Evolutionary conservation across 805 yeast genomes (phyloP).

Genomic region (Priceomyces haplophilus): DNA sequence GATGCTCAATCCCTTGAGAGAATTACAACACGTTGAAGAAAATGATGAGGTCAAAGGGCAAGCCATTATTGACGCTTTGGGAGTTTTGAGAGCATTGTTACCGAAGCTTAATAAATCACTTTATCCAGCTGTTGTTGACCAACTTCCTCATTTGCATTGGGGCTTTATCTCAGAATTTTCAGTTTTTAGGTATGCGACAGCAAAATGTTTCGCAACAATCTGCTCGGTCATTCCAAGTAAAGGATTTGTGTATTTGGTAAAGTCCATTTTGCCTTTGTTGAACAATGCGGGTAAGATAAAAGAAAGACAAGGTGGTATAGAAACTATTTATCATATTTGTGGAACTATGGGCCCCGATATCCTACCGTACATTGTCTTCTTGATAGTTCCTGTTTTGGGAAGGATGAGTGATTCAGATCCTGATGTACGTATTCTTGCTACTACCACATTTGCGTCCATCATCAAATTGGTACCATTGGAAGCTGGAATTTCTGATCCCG

Average conservation of each 20-base stretch:
- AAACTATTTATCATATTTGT: slow-evolving; percentile 82
- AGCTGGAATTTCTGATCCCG: slow-evolving; percentile 95
- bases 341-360: slow-evolving; percentile 83
- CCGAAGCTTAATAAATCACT: slow-evolving; percentile 55
- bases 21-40: slow-evolving; percentile 27
- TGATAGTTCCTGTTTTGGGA: slow-evolving; percentile 94
- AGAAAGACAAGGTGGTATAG: slow-evolving; percentile 92
- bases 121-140: slow-evolving; percentile 46
- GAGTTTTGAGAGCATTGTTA: slow-evolving; percentile 70
- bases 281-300: slow-evolving; percentile 66
- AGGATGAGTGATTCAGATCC: slow-evolving; percentile 94
- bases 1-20: slow-evolving; percentile 63
- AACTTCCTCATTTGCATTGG: slow-evolving; percentile 45
- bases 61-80: slow-evolving; percentile 78
- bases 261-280: slow-evolving; percentile 72
- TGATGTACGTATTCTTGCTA: slow-evolving; percentile 85
- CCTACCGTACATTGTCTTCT: slow-evolving; percentile 89
- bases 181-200: slow-evolving; percentile 84
- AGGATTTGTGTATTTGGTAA: slow-evolving; percentile 78
- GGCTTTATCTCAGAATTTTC: slow-evolving; percentile 66
- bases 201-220: slow-evolving; percentile 81
- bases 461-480: slow-evolving; percentile 94
- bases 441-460: slow-evolving; percentile 94
- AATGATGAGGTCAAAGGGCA: slow-evolving; percentile 62
- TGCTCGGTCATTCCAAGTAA: slow-evolving; percentile 65